A percentile compares a stretch with the other conserved stretches of the same genome.
Conservation (phyloP, 176 grass and related monocot genomes). For the Oryza meridionalis region DNA sequence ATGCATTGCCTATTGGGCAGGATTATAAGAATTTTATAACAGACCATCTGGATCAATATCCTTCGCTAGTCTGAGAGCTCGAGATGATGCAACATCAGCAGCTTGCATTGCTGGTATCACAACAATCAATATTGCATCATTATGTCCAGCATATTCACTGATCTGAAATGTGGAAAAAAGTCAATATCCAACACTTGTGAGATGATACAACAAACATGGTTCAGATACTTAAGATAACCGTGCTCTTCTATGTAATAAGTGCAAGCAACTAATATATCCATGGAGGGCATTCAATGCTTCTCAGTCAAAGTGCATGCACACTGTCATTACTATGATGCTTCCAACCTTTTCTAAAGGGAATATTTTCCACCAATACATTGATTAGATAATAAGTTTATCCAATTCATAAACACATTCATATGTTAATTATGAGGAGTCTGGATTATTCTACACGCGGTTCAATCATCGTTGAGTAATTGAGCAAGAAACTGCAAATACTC, state of each 20-base stretch:
- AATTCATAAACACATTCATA: background rate
- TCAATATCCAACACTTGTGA: background rate
- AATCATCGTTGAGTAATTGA: conserved; percentile 15
- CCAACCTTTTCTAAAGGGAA: background rate
- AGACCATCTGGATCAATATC: conserved; percentile 93
- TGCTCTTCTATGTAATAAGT: background rate
- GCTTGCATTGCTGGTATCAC: conserved; percentile 94
- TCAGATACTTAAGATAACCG: background rate
- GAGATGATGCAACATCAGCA: conserved; percentile 87
- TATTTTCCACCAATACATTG: conserved; percentile 11
- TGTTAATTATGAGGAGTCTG: background rate
- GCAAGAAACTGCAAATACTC: conserved; percentile 38
- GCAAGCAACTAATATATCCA: conserved; percentile 1
- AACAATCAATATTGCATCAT: conserved; percentile 93
- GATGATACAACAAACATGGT: conserved; percentile 9
- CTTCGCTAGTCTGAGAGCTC: conserved; percentile 85
- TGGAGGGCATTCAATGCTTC: background rate
- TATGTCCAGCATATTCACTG: conserved; percentile 82
- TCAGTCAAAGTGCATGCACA: conserved; percentile 17
- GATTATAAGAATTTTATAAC: conserved; percentile 35
- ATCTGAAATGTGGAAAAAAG: conserved; percentile 66
- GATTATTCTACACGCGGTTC: background rate
- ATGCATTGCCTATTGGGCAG: conserved; percentile 7
- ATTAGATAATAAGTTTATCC: background rate
- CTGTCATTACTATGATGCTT: background rate